These are phyloP conservation scores for Fraxinus excelsior DNA, from an alignment of 257 asterid species.

Conservation along the genomic window DNA sequence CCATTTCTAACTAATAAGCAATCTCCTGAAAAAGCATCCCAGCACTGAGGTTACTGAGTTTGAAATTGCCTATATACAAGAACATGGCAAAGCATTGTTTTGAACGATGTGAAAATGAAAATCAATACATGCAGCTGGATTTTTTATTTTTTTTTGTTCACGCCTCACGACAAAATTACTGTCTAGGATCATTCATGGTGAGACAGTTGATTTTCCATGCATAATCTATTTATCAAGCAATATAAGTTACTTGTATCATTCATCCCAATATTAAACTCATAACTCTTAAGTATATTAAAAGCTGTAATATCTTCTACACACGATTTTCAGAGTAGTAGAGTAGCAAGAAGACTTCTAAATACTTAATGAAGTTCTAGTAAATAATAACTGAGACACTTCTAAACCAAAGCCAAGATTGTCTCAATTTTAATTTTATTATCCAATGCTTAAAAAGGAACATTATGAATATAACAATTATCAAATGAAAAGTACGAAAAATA, in stretches of 20 bases:
- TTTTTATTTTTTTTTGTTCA: neutral
- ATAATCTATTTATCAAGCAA: neutral
- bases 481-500: slow-evolving; percentile 1
- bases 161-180: slow-evolving; percentile 11
- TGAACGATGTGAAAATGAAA: neutral
- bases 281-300: neutral
- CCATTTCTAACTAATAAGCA: neutral
- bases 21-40: slow-evolving; percentile 17
- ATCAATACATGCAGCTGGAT: neutral
- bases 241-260: slow-evolving; percentile 3
- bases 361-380: neutral
- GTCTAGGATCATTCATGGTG: neutral
- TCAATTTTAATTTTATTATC: neutral
- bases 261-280: slow-evolving; percentile 6
- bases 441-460: neutral
- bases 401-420: slow-evolving; percentile 2
- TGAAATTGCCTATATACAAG: neutral
- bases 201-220: neutral
- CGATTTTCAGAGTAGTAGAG: neutral
- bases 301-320: neutral
- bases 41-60: neutral
- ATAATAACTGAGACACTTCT: neutral
- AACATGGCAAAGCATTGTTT: neutral
- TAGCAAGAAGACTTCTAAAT: neutral
- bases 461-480: neutral